Evolutionary conservation across 2,329 filamentous ascomycete genomes (phyloP), one percentile per base, ranked within the genome.

Genomic region (Trichoderma sp.): DNA sequence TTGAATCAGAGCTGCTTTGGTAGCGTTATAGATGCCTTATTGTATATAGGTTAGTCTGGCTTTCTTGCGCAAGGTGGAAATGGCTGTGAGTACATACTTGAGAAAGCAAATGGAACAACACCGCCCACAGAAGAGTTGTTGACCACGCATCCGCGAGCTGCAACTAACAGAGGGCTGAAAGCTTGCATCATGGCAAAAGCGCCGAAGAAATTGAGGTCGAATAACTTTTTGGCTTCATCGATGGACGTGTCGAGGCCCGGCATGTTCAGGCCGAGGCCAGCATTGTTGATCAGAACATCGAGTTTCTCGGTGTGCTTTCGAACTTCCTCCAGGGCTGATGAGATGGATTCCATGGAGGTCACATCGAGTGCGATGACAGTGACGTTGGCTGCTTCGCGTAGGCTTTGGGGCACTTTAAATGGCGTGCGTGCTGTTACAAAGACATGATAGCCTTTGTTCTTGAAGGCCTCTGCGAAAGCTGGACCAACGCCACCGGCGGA

Each of bases 401-500:
- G 67, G 0, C 52, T 35, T 32, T 69, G 67, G 3, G 54, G 52
- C 5, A 77, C 10, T 37, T 78, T 78, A 15, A 74, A 42, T 1
- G 69, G 63, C 12, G 75, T 72, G 5, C 76, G 74, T 1, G 73
- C 73, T 1, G 77, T 74, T 12, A 75, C 77, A 35, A 77, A 74
- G 17, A 79, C 76, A 9, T 71, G 71, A 67, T 72, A 76, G 7
- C 74, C 74, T 2, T 56, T 57, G 1, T 70, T 60, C n/a, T 73
- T 74, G 22, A 79, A 72, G 4, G 72, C 76, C 1, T 76, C 60
- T 7, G 76, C 76, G 2, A 80, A 70, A 0, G 74, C 73, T 1
- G 73, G 72, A 3, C 78, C 78, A 2, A 79, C 70, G 22, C 76
- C 73, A 10, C 75, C 76, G 13, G 76, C 75, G 1, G 76, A 78